Evolutionary conservation across 768 basidiomycete genomes (phyloP).

Genomic region (Suillus subluteus): DNA sequence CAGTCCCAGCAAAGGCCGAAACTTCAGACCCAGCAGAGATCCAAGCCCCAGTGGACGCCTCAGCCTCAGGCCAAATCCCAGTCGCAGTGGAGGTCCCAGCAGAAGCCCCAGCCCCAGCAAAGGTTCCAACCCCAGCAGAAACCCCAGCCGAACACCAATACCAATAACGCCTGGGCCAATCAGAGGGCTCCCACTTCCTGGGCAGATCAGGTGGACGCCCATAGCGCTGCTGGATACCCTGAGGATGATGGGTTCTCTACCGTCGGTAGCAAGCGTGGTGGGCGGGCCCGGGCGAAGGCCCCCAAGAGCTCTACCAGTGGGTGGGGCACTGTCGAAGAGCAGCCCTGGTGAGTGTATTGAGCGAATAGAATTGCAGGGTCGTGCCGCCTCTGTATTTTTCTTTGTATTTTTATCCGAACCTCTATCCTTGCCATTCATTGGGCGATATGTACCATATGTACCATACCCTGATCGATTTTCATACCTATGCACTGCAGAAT

Average conservation of each 20-base stretch:
- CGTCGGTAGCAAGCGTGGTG: conserved; percentile 19
- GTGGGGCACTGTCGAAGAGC: conserved; percentile 27
- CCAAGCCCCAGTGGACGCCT: no score
- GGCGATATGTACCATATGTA: conserved; percentile 4
- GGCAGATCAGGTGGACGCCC: conserved; percentile 33
- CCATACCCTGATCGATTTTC: neutral
- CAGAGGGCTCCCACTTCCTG: conserved; percentile 21
- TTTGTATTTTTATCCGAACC: neutral
- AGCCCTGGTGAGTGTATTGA: conserved; percentile 26
- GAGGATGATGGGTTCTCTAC: conserved; percentile 2
- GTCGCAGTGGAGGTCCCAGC: neutral
- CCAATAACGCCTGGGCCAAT: conserved; percentile 11
- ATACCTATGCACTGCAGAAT: neutral
- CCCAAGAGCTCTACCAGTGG: conserved; percentile 28
- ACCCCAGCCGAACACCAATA: neutral
- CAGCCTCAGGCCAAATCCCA: no score
- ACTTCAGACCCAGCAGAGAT: no score
- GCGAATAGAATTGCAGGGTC: no score
- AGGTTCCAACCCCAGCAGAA: conserved; percentile 12
- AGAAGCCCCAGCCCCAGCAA: conserved; percentile 16
- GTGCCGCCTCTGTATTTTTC: neutral
- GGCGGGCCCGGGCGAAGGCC: conserved; percentile 2
- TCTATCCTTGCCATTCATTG: neutral
- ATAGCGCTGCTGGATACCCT: conserved; percentile 14
- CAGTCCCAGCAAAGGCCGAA: no score